Percentiles rank a stretch among this genome's conserved stretches.
phyloP scores from a whole-genome alignment of 805 yeast species.

The Ogataea nakhonphanomensis region DNA sequence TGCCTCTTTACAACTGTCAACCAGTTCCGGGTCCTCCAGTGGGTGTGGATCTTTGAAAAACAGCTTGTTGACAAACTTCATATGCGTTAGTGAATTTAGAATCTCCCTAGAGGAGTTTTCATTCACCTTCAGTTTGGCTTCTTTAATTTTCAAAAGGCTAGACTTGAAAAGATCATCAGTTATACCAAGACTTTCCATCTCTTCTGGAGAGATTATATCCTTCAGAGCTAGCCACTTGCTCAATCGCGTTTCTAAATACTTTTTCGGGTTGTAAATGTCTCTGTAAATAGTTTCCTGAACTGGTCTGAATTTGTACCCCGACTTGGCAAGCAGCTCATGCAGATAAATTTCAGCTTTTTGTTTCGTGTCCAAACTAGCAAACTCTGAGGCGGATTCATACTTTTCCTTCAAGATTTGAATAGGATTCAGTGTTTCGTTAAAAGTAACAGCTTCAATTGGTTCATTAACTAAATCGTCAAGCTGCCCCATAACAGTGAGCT shows the following conservation, averaged over 20 bases:
- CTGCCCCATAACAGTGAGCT: slow-evolving; percentile 26
- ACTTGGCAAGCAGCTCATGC: slow-evolving; percentile 17
- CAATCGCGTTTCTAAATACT: slow-evolving; percentile 26
- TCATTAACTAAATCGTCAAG: slow-evolving; percentile 32
- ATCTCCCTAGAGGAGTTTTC: slow-evolving; percentile 25
- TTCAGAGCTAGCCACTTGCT: slow-evolving; percentile 29
- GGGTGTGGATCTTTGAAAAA: slow-evolving; percentile 18
- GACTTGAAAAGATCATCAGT: slow-evolving; percentile 24
- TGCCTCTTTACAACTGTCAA: slow-evolving; percentile 15
- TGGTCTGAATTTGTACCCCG: slow-evolving; percentile 27
- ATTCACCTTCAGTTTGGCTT: slow-evolving; percentile 24
- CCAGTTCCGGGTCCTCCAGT: slow-evolving; percentile 8
- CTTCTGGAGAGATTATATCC: slow-evolving; percentile 22
- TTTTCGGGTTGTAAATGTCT: slow-evolving; percentile 29
- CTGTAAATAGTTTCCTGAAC: slow-evolving; percentile 29
- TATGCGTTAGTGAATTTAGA: slow-evolving; percentile 23
- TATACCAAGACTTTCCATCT: slow-evolving; percentile 21
- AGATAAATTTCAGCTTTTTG: slow-evolving; percentile 22
- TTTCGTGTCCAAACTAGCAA: slow-evolving; percentile 7
- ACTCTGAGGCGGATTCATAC: slow-evolving; percentile 18
- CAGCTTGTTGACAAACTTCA: slow-evolving; percentile 26
- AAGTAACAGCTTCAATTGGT: slow-evolving; percentile 22
- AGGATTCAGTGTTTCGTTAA: slow-evolving; percentile 25
- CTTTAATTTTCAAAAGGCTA: slow-evolving; percentile 18
- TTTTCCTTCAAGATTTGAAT: slow-evolving; percentile 17